Base-by-base conservation (phyloP, 306 rosid genomes). In the Sindora glabra region DNA sequence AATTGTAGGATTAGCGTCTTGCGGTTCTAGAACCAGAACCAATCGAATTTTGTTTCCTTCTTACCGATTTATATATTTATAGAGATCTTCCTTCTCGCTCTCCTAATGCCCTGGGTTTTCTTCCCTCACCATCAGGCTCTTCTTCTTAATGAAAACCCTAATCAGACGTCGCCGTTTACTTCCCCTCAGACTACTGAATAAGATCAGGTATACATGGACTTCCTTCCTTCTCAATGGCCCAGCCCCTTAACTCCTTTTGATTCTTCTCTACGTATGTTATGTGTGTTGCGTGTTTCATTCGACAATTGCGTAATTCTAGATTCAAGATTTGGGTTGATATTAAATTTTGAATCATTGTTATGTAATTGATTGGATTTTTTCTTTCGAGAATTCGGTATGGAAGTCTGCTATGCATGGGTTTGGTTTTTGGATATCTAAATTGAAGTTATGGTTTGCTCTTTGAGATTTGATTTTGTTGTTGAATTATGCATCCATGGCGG, bases 131-230 rank as follows among this genome's bases (percentile, higher is more conserved):
- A 36, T 49, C n/a, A n/a, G n/a, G n/a, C 47, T 47, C 56, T 50
- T 62, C 71, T 69, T 55, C 74, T 73, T 68, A 40, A 69, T 44
- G 48, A 61, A 85, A 88, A 85, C 94, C 96, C 96, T 88, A 88
- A 78, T 76, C 65, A 54, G 38, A 69, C 64, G 77, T 75, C 71
- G 59, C 77, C 72, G 50, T 69, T 34, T 62, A n/a, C 64, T 64
- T 76, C 69, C 64, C 23, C 34, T 38, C 53, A 18, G 22, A 60
- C 41, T 27, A 22, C 34, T 62, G 32, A 37, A 23, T 58, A 66
- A 69, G 88, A 77, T 82, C 89, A 84, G 96, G 96, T 88, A 58
- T 64, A 37, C 47, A 51, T 56, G 54, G 48, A n/a, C 25, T 64
- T 25, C 64, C 18, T 59, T 22, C 47, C 56, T 62, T 74, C 39